A percentile compares a stretch with the other conserved stretches of the same genome.
Conservation (phyloP, 1,284 basidiomycete genomes). For the Melampsora abietis-canadensis region DNA sequence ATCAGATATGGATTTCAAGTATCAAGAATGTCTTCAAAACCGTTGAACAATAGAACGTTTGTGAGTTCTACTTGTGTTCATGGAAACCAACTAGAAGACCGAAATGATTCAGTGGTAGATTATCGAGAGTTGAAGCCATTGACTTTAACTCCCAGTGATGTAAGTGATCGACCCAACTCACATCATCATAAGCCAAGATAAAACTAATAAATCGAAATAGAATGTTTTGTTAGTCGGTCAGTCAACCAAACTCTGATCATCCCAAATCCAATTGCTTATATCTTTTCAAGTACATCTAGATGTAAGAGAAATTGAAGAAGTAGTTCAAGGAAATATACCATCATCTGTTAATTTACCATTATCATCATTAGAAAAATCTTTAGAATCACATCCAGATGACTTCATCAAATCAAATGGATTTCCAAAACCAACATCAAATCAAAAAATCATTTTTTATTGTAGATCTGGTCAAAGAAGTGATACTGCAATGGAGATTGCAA, state of each 20-base stretch:
- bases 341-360: slow-evolving; percentile 91
- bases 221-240: slow-evolving; percentile 70
- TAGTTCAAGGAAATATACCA: slow-evolving; percentile 89
- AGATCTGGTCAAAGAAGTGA: slow-evolving; percentile 81
- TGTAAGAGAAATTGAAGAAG: slow-evolving; percentile 90
- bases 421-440: slow-evolving; percentile 69
- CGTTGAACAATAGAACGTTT: not conserved
- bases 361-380: slow-evolving; percentile 68
- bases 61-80: too few species aligned
- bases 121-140: slow-evolving; percentile 82
- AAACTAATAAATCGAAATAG: slow-evolving; percentile 55
- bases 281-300: slow-evolving; percentile 53
- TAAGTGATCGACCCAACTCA: slow-evolving; percentile 56
- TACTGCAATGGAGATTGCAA: slow-evolving; percentile 77
- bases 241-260: not conserved
- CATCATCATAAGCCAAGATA: slow-evolving; percentile 31
- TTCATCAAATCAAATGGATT: slow-evolving; percentile 66
- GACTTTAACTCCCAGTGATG: slow-evolving; percentile 73
- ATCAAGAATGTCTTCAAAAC: not conserved
- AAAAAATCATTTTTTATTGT: slow-evolving; percentile 91
- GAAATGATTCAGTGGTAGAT: slow-evolving; percentile 56
- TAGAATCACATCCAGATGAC: slow-evolving; percentile 63
- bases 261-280: slow-evolving; percentile 47
- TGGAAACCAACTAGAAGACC: too few species aligned
- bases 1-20: not conserved